Conservation (phyloP, 2,329 filamentous ascomycete species). For the Fusarium brachygibbosum region DNA sequence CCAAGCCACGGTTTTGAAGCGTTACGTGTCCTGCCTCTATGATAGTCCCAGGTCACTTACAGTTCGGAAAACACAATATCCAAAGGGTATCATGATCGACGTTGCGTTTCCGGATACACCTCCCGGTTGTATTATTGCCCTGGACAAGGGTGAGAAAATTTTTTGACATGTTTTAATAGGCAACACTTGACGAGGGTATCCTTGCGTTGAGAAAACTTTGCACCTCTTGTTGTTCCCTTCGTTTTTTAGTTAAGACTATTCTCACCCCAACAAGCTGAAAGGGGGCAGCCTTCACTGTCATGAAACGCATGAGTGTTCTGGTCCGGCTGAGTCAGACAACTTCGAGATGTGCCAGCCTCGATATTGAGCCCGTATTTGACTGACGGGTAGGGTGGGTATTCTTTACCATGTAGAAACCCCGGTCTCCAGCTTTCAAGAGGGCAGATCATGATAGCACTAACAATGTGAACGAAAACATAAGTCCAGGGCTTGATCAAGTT, state of each 20-base stretch:
- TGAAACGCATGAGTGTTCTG: neutral
- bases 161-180: conserved; percentile 18
- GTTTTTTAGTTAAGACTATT: neutral
- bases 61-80: conserved; percentile 1
- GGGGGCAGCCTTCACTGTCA: neutral
- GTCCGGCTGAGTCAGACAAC: neutral
- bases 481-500: neutral
- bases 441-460: neutral
- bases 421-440: neutral
- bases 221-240: neutral
- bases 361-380: neutral
- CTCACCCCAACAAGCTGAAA: neutral
- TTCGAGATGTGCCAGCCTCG: neutral
- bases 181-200: conserved; percentile 10
- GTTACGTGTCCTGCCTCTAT: conserved; percentile 5
- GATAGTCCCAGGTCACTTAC: neutral
- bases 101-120: conserved; percentile 14
- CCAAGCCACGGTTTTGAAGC: neutral
- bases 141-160: conserved; percentile 8
- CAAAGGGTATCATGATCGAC: conserved; percentile 22
- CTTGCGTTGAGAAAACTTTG: neutral
- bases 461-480: neutral
- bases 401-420: neutral
- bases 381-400: neutral
- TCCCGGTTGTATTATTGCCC: conserved; percentile 9